Conservation (phyloP, 805 yeast species). For the Wickerhamiella shivajii region DNA sequence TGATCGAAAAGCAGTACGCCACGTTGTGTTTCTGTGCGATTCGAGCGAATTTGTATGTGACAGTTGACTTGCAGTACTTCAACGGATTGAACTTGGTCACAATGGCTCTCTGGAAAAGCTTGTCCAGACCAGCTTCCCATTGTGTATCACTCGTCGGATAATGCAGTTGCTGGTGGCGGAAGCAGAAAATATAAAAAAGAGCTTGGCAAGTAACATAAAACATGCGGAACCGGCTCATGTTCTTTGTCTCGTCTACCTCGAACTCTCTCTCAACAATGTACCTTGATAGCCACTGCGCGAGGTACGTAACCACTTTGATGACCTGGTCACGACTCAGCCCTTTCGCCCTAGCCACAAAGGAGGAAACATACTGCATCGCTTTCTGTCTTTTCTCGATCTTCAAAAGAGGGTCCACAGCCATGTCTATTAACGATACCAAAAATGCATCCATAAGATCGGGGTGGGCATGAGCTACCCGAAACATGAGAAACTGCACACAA, state of each 20-base stretch:
- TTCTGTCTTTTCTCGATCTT: slow-evolving; percentile 64
- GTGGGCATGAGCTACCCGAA: slow-evolving; percentile 67
- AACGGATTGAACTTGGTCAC: slow-evolving; percentile 85
- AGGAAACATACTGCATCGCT: slow-evolving; percentile 82
- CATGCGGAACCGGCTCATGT: slow-evolving; percentile 84
- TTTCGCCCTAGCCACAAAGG: slow-evolving; percentile 79
- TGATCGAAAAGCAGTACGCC: slow-evolving; percentile 84
- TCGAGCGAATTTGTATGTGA: slow-evolving; percentile 83
- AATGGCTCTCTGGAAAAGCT: slow-evolving; percentile 72
- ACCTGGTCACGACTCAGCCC: slow-evolving; percentile 57
- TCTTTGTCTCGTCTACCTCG: slow-evolving; percentile 55
- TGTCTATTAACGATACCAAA: slow-evolving; percentile 65
- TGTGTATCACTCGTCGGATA: slow-evolving; percentile 21
- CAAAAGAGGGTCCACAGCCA: slow-evolving; percentile 58
- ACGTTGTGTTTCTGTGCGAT: slow-evolving; percentile 80
- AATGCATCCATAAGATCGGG: slow-evolving; percentile 75
- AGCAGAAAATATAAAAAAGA: slow-evolving; percentile 79
- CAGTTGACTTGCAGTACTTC: slow-evolving; percentile 85
- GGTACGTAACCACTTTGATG: slow-evolving; percentile 64
- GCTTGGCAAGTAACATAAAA: slow-evolving; percentile 89
- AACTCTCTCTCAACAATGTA: slow-evolving; percentile 73
- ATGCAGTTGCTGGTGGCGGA: slow-evolving; percentile 53
- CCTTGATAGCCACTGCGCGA: slow-evolving; percentile 70
- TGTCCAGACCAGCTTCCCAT: slow-evolving; percentile 43
- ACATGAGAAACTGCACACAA: slow-evolving; percentile 71